Evolutionary conservation across 306 rosid species (phyloP).

Genomic region (Quercus parvula): DNA sequence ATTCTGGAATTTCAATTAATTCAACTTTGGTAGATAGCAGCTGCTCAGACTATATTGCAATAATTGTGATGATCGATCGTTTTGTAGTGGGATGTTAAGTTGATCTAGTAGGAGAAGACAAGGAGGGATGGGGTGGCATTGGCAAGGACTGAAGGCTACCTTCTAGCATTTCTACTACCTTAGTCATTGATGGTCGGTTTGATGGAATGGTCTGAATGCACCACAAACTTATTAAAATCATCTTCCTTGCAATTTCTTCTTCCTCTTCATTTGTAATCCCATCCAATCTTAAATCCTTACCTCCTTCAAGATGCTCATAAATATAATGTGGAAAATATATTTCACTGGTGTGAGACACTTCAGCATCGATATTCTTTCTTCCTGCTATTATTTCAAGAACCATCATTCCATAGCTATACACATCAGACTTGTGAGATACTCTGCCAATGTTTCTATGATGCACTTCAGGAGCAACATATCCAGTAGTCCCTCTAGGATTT

Average conservation of each 20-base stretch:
- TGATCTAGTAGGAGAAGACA: conserved; percentile 13
- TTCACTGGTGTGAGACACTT: conserved; percentile 10
- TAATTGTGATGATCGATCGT: too few relatives aligned
- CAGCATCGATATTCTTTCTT: conserved; percentile 18
- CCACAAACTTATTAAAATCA: conserved; percentile 32
- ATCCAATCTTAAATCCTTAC: not conserved
- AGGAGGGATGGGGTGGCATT: conserved; percentile 38
- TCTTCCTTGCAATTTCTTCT: conserved; percentile 26
- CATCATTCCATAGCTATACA: conserved; percentile 40
- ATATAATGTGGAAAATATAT: conserved; percentile 27
- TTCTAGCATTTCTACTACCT: conserved; percentile 40
- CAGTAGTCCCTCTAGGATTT: conserved; percentile 33
- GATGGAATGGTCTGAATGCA: conserved; percentile 35
- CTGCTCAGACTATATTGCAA: too few relatives aligned
- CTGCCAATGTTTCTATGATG: conserved; percentile 13
- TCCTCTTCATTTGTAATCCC: conserved; percentile 10
- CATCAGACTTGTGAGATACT: conserved; percentile 33
- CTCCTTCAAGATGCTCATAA: conserved; percentile 16
- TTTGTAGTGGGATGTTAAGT: not conserved
- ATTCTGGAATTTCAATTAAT: too few relatives aligned
- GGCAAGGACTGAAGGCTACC: conserved; percentile 15
- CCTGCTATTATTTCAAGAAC: conserved; percentile 35
- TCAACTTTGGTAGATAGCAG: too few relatives aligned
- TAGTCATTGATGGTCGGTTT: conserved; percentile 36
- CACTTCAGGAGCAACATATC: conserved; percentile 37